Evolutionary conservation across 805 yeast genomes (phyloP).

Genomic region (Clavispora phyllophila): DNA sequence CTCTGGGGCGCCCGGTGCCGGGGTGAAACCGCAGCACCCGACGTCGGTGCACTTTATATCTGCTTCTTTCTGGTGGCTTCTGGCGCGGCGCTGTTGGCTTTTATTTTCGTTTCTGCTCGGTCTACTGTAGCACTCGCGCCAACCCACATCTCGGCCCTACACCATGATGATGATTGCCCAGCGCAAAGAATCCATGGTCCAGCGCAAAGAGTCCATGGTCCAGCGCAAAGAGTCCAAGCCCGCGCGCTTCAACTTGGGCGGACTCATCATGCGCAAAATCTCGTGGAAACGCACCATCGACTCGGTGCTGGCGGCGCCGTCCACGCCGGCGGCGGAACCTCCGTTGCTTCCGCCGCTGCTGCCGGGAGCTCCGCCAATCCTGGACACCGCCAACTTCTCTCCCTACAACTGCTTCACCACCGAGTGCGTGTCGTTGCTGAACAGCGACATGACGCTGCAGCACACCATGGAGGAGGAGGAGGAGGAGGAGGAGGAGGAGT

Average conservation of each 20-base stretch:
- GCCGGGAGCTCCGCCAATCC: too few relatives aligned
- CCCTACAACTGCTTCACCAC: constrained; percentile 27
- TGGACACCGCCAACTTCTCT: too few relatives aligned
- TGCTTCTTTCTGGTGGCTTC: too few relatives aligned
- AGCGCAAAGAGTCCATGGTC: too few relatives aligned
- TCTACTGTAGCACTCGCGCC: too few relatives aligned
- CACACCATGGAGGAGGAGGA: constrained; percentile 4
- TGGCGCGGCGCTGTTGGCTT: too few relatives aligned
- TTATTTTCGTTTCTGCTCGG: too few relatives aligned
- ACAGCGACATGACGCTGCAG: constrained; percentile 34
- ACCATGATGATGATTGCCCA: constrained; percentile 13
- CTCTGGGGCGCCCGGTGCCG: too few relatives aligned
- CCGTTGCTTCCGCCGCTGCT: not conserved
- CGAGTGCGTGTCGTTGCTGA: constrained; percentile 34
- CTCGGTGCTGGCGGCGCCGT: constrained; percentile 7
- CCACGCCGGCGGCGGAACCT: constrained; percentile 1
- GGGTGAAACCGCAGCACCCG: not conserved
- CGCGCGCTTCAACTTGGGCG: constrained; percentile 15
- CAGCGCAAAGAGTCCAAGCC: constrained; percentile 11
- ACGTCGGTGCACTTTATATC: not conserved
- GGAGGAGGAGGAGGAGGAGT: constrained; percentile 7
- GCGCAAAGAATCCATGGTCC: constrained; percentile 10
- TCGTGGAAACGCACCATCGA: constrained; percentile 13
- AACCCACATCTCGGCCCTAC: too few relatives aligned
- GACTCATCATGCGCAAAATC: constrained; percentile 14